Evolutionary conservation across 2,329 filamentous ascomycete species (phyloP), one percentile per base, ranked within the genome.

Genomic region (Graphium sp.): DNA sequence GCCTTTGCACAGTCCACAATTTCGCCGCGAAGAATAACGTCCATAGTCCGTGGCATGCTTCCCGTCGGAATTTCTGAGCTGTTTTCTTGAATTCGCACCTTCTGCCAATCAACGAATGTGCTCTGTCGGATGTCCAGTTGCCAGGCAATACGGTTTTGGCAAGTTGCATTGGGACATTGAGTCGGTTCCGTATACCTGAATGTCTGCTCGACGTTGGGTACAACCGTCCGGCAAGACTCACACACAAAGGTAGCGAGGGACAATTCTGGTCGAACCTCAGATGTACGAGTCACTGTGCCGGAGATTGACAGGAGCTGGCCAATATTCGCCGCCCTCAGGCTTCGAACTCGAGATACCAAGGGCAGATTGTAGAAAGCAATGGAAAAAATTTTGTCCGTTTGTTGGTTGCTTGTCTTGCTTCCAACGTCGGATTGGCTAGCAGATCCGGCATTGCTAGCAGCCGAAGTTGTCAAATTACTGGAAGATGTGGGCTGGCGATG

Each of bases 31-130:
- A 98, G 55, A 39, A 98, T 94, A 23, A 98, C 79, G 44, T 98
- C 89, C 71, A 98, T 89, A 3, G 89, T 98, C 34, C 89, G 71
- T 15, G 89, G 89, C 89, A 98, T 98, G 55, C 85, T 94, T 31
- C 89, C 89, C 0, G 89, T 98, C 0, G 89, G 89, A 21, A 98
- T 98, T 49, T 98, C 89, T 4, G 87, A 87, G 40, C 84, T 93
- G 57, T 95, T 98, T 53, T 98, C 89, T 53, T 98, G 89, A 35
- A 95, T 83, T 37, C 91, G 80, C 15, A 95, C 84, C 50, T 95
- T 95, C 49, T 98, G 89, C 89, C 89, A 98, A 55, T 98, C 89
- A 35, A 98, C 80, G 48, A 98, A 98, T 0, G 85, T 95, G 50
- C 85, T 94, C 50, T 92, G 87, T 24, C 83, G 69, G 44, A 98